These are phyloP conservation scores for Phytophthora niederhauseri DNA, from an alignment of 352 stramenopile species.

Conservation along the genomic window DNA sequence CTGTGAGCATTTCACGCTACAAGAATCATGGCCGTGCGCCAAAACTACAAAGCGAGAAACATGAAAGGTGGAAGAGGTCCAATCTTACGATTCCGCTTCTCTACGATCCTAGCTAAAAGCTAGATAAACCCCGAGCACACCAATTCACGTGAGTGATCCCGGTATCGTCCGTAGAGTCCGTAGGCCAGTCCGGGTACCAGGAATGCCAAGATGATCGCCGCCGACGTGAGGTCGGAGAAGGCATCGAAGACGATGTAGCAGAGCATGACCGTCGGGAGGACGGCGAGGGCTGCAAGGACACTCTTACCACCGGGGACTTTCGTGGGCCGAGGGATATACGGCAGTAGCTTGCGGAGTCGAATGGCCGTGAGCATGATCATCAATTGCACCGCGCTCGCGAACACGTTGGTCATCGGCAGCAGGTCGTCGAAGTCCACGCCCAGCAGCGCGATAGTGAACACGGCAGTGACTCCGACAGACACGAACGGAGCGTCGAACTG, in stretches of 20 bases:
- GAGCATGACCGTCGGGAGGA: conserved; percentile 31
- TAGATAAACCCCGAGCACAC: conserved; percentile 6
- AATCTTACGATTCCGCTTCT: not conserved
- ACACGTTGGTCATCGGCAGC: conserved; percentile 89
- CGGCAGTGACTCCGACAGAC: conserved; percentile 41
- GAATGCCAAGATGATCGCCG: conserved; percentile 45
- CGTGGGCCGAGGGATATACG: conserved; percentile 67
- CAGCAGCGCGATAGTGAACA: conserved; percentile 44
- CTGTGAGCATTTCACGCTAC: not conserved
- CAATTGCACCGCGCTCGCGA: conserved; percentile 83
- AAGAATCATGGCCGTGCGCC: conserved; percentile 4
- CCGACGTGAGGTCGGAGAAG: conserved; percentile 30
- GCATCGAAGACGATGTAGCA: conserved; percentile 45
- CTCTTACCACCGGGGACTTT: conserved; percentile 41
- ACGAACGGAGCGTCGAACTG: conserved; percentile 49
- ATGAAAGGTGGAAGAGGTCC: not conserved
- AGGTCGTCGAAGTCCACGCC: conserved; percentile 64
- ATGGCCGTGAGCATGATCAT: conserved; percentile 91
- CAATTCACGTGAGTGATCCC: conserved; percentile 61
- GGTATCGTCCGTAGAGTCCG: conserved; percentile 50
- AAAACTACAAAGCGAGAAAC: not conserved
- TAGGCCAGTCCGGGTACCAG: conserved; percentile 42
- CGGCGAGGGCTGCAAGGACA: conserved; percentile 25
- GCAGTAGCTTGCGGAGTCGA: conserved; percentile 74
- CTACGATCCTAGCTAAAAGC: not conserved